Evolutionary conservation across 495 filamentous ascomycete species (phyloP).

Genomic region (Melanomma pulvis-pyrius): DNA sequence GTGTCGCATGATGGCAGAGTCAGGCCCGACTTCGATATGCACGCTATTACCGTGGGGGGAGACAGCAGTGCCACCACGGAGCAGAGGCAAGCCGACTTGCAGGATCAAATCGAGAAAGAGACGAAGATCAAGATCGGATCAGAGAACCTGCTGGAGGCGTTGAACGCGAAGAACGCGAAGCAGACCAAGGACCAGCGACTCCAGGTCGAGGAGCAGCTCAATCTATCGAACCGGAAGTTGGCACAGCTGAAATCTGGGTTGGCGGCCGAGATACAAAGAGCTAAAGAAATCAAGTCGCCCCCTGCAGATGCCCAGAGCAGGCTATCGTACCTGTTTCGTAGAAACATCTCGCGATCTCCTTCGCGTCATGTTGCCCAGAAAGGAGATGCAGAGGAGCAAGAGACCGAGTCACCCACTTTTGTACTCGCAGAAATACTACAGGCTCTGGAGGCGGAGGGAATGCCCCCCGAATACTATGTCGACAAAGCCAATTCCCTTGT

Average conservation of each 20-base stretch:
- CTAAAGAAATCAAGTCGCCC: conserved; percentile 56
- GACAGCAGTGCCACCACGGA: conserved; percentile 64
- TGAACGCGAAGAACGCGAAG: conserved; percentile 93
- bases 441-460: conserved; percentile 80
- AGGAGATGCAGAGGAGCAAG: conserved; percentile 61
- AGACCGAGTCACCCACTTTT: conserved; percentile 77
- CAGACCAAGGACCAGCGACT: conserved; percentile 89
- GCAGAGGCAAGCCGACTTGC: conserved; percentile 70
- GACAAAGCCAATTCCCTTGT: conserved; percentile 87
- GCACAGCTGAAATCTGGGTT: conserved; percentile 79
- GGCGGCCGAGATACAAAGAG: conserved; percentile 67
- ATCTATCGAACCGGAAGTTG: conserved; percentile 86
- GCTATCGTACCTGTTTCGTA: conserved; percentile 67
- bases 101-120: conserved; percentile 86
- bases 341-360: conserved; percentile 40
- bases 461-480: conserved; percentile 93
- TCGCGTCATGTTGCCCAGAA: conserved; percentile 43
- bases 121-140: conserved; percentile 97
- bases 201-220: conserved; percentile 87
- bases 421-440: conserved; percentile 86
- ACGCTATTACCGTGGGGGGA: conserved; percentile 67
- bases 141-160: conserved; percentile 93
- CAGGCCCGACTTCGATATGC: conserved; percentile 62
- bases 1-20: conserved; percentile 69
- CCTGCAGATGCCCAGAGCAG: conserved; percentile 62